These are phyloP conservation scores for Jatropha podagrica DNA, from an alignment of 441 rosid genomes.

Conservation along the genomic window DNA sequence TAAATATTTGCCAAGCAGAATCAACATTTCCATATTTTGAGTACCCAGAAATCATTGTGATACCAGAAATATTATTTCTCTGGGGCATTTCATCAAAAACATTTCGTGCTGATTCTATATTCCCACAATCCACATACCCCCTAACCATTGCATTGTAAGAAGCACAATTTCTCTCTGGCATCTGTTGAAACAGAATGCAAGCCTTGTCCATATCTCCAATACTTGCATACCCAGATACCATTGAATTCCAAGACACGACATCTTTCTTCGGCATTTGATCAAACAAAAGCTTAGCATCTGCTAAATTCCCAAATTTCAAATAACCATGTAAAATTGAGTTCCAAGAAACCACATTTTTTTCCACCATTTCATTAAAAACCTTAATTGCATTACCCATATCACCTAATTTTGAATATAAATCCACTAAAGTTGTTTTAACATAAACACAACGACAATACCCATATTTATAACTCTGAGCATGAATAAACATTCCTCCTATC, in stretches of 20 bases:
- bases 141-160: conserved; percentile 29
- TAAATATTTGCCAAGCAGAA: conserved; percentile 44
- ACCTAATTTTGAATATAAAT: conserved; percentile 53
- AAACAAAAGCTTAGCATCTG: conserved; percentile 18
- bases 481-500: conserved; percentile 41
- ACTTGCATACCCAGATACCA: conserved; percentile 31
- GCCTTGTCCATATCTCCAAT: conserved; percentile 21
- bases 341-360: conserved; percentile 55
- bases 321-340: conserved; percentile 59
- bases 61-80: conserved; percentile 42
- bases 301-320: conserved; percentile 23
- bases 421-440: conserved; percentile 62
- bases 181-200: conserved; percentile 19
- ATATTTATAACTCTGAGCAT: conserved; percentile 46
- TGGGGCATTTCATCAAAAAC: conserved; percentile 42
- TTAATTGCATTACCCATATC: conserved; percentile 42
- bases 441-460: conserved; percentile 59
- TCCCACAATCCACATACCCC: conserved; percentile 38
- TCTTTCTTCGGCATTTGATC: conserved; percentile 22
- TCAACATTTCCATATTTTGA: conserved; percentile 47
- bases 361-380: conserved; percentile 45
- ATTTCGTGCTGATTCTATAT: conserved; percentile 33
- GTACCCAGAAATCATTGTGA: conserved; percentile 49
- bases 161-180: conserved; percentile 24
- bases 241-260: conserved; percentile 24